Conservation (phyloP, 2,329 filamentous ascomycete species). For the Trichoderma sp. region DNA sequence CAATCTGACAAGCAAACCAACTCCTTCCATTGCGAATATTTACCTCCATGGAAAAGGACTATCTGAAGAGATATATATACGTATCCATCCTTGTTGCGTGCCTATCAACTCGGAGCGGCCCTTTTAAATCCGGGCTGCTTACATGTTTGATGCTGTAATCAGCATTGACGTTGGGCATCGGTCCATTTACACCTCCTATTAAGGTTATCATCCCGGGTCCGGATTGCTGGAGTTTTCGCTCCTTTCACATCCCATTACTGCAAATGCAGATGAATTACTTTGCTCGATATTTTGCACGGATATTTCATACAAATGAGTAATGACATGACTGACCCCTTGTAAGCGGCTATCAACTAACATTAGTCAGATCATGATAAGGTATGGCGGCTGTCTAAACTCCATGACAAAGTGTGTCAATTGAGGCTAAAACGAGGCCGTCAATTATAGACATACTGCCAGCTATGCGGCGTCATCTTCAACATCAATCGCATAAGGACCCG, state of each 20-base stretch:
- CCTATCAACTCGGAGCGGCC: background rate
- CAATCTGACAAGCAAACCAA: background rate
- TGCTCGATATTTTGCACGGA: background rate
- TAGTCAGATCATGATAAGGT: conserved; percentile 15
- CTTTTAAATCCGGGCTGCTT: background rate
- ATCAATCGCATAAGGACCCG: conserved; percentile 34
- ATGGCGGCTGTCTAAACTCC: background rate
- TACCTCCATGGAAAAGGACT: no score
- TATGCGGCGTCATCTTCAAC: conserved; percentile 40
- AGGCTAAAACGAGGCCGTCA: background rate
- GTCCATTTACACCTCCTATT: background rate
- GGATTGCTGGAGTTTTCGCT: background rate
- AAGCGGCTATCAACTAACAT: background rate
- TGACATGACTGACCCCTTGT: background rate
- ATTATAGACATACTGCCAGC: conserved; percentile 33
- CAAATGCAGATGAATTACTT: background rate
- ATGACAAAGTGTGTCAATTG: no score
- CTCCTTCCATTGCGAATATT: background rate
- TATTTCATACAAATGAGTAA: background rate
- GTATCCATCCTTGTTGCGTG: background rate
- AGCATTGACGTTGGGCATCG: background rate
- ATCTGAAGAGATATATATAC: background rate
- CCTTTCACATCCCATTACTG: background rate
- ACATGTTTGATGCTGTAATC: background rate
- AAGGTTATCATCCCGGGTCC: background rate